Evolutionary conservation across 495 filamentous ascomycete genomes (phyloP).

Genomic region (Penicillium flavigenum): DNA sequence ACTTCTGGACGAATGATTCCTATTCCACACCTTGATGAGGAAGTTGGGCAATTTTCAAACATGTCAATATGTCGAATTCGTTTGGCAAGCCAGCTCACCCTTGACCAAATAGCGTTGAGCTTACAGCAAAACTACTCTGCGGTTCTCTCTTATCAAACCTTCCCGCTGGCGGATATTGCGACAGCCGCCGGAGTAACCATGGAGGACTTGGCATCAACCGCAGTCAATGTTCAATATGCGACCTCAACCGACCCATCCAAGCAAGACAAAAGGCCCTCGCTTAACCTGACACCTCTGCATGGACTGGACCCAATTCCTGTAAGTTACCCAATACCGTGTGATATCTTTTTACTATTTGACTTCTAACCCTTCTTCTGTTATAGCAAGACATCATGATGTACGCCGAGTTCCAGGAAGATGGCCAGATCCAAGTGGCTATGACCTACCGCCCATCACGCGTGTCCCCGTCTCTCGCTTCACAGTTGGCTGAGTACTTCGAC

Average conservation of each 20-base stretch:
- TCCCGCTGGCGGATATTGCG: slow-evolving; percentile 39
- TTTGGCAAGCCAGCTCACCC: slow-evolving; percentile 16
- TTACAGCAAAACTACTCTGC: slow-evolving; percentile 36
- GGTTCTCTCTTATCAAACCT: slow-evolving; percentile 35
- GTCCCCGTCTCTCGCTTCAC: slow-evolving; percentile 19
- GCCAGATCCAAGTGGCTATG: neutral
- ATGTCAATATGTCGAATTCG: slow-evolving; percentile 39
- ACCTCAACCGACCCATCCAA: neutral
- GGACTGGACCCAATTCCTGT: neutral
- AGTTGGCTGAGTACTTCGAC: slow-evolving; percentile 23
- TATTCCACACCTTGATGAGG: slow-evolving; percentile 28
- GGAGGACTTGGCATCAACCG: slow-evolving; percentile 8
- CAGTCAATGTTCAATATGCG: slow-evolving; percentile 11
- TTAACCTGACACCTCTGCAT: neutral
- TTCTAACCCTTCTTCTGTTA: neutral
- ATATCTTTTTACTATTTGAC: neutral
- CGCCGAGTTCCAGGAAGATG: neutral
- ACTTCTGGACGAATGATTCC: slow-evolving; percentile 24
- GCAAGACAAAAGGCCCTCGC: neutral
- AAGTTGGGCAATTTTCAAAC: slow-evolving; percentile 38
- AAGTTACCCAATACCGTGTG: neutral
- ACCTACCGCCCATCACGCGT: slow-evolving; percentile 17
- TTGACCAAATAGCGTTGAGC: slow-evolving; percentile 25
- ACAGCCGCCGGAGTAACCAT: slow-evolving; percentile 16
- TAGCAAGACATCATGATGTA: neutral